These are phyloP conservation scores for Cadophora malorum DNA, from an alignment of 2,329 filamentous ascomycete species.

Conservation along the genomic window DNA sequence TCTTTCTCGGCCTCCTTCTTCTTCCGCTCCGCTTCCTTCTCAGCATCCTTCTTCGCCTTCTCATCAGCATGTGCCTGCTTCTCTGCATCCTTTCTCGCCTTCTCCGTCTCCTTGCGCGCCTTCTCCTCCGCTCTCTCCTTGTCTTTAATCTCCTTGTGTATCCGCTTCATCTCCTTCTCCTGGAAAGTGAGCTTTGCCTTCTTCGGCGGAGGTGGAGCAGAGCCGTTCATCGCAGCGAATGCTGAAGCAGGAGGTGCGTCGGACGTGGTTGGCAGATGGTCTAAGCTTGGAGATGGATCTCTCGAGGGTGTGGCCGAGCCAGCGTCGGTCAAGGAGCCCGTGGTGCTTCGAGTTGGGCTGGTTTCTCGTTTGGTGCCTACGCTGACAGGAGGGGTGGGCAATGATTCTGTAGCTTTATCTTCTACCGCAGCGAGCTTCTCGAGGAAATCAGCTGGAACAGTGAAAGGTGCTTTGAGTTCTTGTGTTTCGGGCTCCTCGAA, in stretches of 20 bases:
- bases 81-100: slow-evolving; percentile 44
- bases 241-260: slow-evolving; percentile 29
- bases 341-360: slow-evolving; percentile 35
- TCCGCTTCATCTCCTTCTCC: slow-evolving; percentile 48
- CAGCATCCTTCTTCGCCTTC: slow-evolving; percentile 42
- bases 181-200: slow-evolving; percentile 40
- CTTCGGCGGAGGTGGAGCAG: slow-evolving; percentile 36
- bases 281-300: slow-evolving; percentile 13
- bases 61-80: slow-evolving; percentile 34
- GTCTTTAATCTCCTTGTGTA: slow-evolving; percentile 43
- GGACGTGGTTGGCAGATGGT: not conserved
- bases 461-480: slow-evolving; percentile 30
- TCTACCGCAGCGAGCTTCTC: slow-evolving; percentile 5
- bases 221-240: slow-evolving; percentile 34
- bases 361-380: slow-evolving; percentile 21
- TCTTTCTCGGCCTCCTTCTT: slow-evolving; percentile 47
- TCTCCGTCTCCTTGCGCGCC: slow-evolving; percentile 45
- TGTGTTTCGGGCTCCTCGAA: slow-evolving; percentile 27
- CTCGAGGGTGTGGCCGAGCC: slow-evolving; percentile 34
- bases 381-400: slow-evolving; percentile 28
- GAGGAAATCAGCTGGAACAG: slow-evolving; percentile 25
- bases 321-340: slow-evolving; percentile 35
- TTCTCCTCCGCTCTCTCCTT: slow-evolving; percentile 43
- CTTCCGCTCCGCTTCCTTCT: slow-evolving; percentile 30
- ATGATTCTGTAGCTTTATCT: not conserved